phyloP scores from a whole-genome alignment of 73 alveolate genomes.

The Paramecium tetraurelia region DNA sequence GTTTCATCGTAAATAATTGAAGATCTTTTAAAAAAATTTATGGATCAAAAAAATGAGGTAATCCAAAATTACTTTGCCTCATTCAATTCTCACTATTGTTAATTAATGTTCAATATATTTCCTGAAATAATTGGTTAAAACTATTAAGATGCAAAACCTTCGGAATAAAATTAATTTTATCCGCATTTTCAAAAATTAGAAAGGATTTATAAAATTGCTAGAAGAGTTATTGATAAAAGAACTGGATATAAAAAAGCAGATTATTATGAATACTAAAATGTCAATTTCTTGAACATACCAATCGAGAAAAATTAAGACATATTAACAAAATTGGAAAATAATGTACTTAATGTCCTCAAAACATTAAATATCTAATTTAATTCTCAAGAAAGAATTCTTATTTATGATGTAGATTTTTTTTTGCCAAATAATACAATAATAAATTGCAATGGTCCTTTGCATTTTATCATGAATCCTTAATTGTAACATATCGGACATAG shows the following conservation, averaged over 20 bases:
- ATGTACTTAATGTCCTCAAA: background rate
- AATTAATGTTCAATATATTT: background rate
- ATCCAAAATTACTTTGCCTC: background rate
- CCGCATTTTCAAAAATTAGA: background rate
- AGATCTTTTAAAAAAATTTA: background rate
- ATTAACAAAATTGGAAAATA: background rate
- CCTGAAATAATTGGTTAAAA: background rate
- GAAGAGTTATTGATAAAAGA: background rate
- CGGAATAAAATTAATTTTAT: background rate
- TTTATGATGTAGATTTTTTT: constrained; percentile 11
- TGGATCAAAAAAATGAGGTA: background rate
- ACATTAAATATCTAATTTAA: background rate
- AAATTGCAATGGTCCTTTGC: constrained; percentile 27
- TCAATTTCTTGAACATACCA: background rate
- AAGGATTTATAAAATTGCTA: background rate
- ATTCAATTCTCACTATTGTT: background rate
- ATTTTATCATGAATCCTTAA: background rate
- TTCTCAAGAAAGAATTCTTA: background rate
- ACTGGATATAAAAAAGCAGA: background rate
- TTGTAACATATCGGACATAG: background rate
- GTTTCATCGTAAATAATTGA: background rate
- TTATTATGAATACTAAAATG: background rate
- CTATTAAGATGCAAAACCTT: background rate
- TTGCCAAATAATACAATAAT: background rate
- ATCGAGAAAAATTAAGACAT: background rate